Base-by-base conservation (phyloP, 1,284 basidiomycete genomes). In the Ceratobasidium sp. region DNA sequence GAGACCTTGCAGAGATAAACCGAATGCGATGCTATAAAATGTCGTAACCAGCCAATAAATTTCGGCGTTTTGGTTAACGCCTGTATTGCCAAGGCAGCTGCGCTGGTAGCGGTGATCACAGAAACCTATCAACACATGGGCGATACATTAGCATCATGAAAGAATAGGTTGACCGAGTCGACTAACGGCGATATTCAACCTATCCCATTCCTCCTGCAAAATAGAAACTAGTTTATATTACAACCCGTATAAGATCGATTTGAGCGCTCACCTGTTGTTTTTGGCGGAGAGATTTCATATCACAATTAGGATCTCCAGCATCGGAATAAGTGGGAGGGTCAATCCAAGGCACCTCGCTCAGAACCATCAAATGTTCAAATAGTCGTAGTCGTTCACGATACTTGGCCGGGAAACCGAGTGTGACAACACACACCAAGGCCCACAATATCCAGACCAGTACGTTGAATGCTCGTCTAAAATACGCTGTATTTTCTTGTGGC, bases 181-280 rank as follows among this genome's bases (percentile, higher is more conserved):
- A 40, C 62, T 30, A 11, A 64, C 62, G 8, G 62, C 62, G 14
- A 53, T 64, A 40, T 64, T 64, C 16, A 53, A 14, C 40, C 62
- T 49, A 53, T 64, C 62, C 62, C 62, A 64, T 18, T 64, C 62
- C 36, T 64, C 62, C 62, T 44, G 25, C 11, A n/a, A 3, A 56
- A 30, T 30, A 16, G 16, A 14, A 25, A 8, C 18, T 30, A 12
- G 28, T 25, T 5, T 18, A 9, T 1, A 28, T 5, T 25, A 33
- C 33, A 7, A 33, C 28, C 14, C 12, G 30, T 7, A 56, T 30
- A 18, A 28, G 5, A 63, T 48, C 0, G n/a, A 2, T 14, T 16
- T 49, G 28, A 51, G 28, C 21, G 7, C 46, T 23, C 28, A 64
- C 62, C 36, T 64, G 62, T 23, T 64, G 62, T 25, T 53, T 64